Percentiles rank a stretch among this genome's conserved stretches.
phyloP scores from a whole-genome alignment of 345 rosid genomes.

The Brassica juncea region DNA sequence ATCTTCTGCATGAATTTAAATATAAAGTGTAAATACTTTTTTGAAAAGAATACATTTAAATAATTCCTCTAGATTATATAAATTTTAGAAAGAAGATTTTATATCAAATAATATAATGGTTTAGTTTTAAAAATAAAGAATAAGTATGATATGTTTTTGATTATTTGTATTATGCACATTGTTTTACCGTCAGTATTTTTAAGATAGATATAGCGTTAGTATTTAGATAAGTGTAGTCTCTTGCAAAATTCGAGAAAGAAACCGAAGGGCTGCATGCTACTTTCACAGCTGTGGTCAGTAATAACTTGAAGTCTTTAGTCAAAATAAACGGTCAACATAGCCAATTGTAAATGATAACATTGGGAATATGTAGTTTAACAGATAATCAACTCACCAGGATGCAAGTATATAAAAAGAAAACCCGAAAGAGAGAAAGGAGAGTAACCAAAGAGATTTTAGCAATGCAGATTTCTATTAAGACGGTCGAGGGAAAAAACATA shows the following conservation, averaged over 20 bases:
- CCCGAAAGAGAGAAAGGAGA: background rate
- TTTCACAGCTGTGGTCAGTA: background rate
- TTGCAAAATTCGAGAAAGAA: background rate
- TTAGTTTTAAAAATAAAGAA: too few species aligned
- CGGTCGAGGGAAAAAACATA: slow-evolving; percentile 12
- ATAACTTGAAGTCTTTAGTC: background rate
- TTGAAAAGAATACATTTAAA: too few species aligned
- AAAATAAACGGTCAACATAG: background rate
- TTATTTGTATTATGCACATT: too few species aligned
- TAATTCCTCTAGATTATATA: too few species aligned
- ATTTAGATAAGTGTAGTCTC: background rate
- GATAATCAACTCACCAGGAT: background rate
- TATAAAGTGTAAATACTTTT: too few species aligned
- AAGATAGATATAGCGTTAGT: too few species aligned
- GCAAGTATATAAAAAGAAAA: background rate
- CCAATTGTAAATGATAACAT: background rate
- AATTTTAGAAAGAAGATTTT: too few species aligned
- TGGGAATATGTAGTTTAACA: background rate
- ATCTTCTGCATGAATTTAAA: too few species aligned
- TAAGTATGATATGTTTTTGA: too few species aligned
- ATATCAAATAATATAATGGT: too few species aligned
- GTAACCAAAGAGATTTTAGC: background rate
- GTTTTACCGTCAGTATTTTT: too few species aligned
- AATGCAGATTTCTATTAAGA: background rate
- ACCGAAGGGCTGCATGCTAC: background rate